Percentiles rank a stretch among this genome's conserved stretches.
Evolutionary conservation across 805 yeast species (phyloP).

Genomic region (Helenozyma rhizophorensis): DNA sequence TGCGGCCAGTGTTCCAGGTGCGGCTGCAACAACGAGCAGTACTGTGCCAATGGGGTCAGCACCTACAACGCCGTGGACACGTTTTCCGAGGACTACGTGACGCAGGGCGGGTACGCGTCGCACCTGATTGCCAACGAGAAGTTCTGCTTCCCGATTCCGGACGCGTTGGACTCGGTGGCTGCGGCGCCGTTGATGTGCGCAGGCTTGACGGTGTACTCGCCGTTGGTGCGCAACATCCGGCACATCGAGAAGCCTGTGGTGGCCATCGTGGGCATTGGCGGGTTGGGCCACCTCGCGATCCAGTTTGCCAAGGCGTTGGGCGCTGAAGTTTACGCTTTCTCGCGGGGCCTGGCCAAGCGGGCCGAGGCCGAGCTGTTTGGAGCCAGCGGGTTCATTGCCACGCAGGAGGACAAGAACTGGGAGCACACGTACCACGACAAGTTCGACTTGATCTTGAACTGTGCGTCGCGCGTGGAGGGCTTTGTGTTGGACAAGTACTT

Average conservation of each 20-base stretch:
- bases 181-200: conserved; percentile 79
- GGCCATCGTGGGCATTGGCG: conserved; percentile 60
- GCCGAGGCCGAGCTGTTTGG: conserved; percentile 48
- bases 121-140: conserved; percentile 61
- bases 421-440: conserved; percentile 22
- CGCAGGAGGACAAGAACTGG: conserved; percentile 47
- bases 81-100: conserved; percentile 42
- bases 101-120: conserved; percentile 70
- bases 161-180: conserved; percentile 40
- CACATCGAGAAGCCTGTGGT: conserved; percentile 27
- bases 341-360: conserved; percentile 46
- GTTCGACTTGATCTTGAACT: conserved; percentile 50
- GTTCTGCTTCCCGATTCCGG: conserved; percentile 63
- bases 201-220: conserved; percentile 69
- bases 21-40: conserved; percentile 31
- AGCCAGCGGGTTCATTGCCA: conserved; percentile 52
- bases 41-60: conserved; percentile 39
- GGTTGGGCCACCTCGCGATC: conserved; percentile 54
- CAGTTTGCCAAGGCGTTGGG: conserved; percentile 58
- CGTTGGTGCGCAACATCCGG: conserved; percentile 47
- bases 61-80: conserved; percentile 49
- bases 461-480: conserved; percentile 48
- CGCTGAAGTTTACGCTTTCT: conserved; percentile 54
- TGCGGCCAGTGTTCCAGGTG: conserved; percentile 51
- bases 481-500: conserved; percentile 48